phyloP scores from a whole-genome alignment of 108 stramenopile species.

The Cyclotella baltica region DNA sequence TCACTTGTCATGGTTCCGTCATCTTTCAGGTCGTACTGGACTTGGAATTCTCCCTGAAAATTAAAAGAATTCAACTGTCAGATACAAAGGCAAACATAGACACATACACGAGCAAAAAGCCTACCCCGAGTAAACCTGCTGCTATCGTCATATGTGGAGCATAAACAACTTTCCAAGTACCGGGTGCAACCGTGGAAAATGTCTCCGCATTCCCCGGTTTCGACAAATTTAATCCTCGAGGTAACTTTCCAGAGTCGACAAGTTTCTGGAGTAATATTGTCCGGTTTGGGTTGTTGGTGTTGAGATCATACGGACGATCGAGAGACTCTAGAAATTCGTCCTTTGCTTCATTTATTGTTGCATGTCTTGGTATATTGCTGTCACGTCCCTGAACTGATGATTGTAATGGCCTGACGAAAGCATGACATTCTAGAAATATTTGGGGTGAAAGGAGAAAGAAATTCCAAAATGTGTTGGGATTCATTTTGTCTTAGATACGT shows the following conservation, averaged over 20 bases:
- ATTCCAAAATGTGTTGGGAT: too few species aligned
- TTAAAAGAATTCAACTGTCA: slow-evolving; percentile 5
- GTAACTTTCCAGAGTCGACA: slow-evolving; percentile 1
- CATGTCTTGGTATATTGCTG: background rate
- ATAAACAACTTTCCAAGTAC: slow-evolving; percentile 68
- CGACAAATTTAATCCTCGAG: slow-evolving; percentile 4
- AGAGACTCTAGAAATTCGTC: slow-evolving; percentile 49
- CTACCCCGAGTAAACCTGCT: slow-evolving; percentile 20
- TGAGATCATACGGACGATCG: slow-evolving; percentile 46
- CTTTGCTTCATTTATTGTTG: slow-evolving; percentile 1
- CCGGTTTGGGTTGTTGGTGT: slow-evolving; percentile 40
- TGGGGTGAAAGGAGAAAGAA: background rate
- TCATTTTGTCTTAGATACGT: too few species aligned
- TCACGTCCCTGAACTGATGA: background rate
- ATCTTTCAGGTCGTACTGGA: slow-evolving; percentile 57
- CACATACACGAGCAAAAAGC: background rate
- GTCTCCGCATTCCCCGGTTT: slow-evolving; percentile 61
- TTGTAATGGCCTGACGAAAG: background rate
- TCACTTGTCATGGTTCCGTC: slow-evolving; percentile 62
- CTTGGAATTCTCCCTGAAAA: slow-evolving; percentile 36
- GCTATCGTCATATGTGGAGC: slow-evolving; percentile 82
- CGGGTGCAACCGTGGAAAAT: slow-evolving; percentile 60
- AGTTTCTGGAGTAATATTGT: slow-evolving; percentile 53
- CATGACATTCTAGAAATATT: background rate
- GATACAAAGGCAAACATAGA: background rate